Evolutionary conservation across 1,284 basidiomycete species (phyloP).

Genomic region (Pterulicium gracile): DNA sequence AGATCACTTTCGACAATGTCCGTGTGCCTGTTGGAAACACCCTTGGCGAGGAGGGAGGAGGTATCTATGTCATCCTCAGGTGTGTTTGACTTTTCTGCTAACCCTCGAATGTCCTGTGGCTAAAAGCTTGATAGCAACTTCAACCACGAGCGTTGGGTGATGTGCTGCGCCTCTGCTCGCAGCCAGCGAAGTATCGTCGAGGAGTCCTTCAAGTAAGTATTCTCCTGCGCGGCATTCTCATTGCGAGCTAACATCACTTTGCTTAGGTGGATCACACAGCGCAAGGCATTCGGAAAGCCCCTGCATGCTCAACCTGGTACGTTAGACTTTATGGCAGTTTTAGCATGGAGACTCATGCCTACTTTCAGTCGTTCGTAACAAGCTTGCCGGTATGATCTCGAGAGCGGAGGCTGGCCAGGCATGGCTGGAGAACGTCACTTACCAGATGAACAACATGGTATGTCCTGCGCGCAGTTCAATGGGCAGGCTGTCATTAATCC

Average conservation of each 20-base stretch:
- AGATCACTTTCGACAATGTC: conserved; percentile 70
- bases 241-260: conserved; percentile 6
- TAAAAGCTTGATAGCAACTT: conserved; percentile 37
- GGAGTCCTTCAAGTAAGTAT: conserved; percentile 54
- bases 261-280: conserved; percentile 60
- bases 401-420: conserved; percentile 45
- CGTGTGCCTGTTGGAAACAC: conserved; percentile 69
- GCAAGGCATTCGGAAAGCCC: conserved; percentile 82
- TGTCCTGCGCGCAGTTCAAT: conserved; percentile 5
- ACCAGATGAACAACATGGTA: conserved; percentile 88
- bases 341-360: background rate
- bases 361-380: conserved; percentile 58
- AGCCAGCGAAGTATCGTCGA: conserved; percentile 46
- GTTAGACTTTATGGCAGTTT: background rate
- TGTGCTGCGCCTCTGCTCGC: conserved; percentile 52
- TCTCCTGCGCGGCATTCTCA: background rate
- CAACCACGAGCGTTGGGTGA: conserved; percentile 71
- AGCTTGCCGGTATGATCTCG: conserved; percentile 69
- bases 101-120: conserved; percentile 2
- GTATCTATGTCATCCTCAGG: conserved; percentile 64
- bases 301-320: conserved; percentile 64
- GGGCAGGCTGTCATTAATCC: conserved; percentile 4
- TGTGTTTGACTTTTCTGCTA: conserved; percentile 11
- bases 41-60: conserved; percentile 70
- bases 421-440: conserved; percentile 86